Conservation (phyloP, 1,284 basidiomycete species). For the Ganoderma boninense region DNA sequence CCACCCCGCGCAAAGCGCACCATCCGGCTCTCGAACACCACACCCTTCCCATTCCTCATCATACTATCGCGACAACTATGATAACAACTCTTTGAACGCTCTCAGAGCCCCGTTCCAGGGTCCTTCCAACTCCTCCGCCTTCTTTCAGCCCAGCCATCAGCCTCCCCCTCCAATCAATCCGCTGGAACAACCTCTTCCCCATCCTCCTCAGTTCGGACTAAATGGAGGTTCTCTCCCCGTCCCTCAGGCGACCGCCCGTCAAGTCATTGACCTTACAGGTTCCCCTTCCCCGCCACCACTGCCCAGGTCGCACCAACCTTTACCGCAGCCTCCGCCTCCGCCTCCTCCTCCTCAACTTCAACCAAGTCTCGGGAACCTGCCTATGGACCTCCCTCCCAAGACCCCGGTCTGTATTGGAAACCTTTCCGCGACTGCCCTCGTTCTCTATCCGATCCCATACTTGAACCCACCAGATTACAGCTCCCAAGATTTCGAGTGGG, state of each 20-base stretch:
- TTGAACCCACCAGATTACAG: slow-evolving; percentile 58
- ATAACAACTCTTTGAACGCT: slow-evolving; percentile 28
- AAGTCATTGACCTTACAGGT: slow-evolving; percentile 79
- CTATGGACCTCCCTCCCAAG: slow-evolving; percentile 67
- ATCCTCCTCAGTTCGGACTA: not conserved
- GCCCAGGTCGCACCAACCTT: slow-evolving; percentile 29
- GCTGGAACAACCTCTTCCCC: slow-evolving; percentile 15
- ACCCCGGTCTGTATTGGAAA: slow-evolving; percentile 91
- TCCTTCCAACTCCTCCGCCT: slow-evolving; percentile 43
- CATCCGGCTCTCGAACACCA: slow-evolving; percentile 15
- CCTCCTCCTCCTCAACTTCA: slow-evolving; percentile 9
- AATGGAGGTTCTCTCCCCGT: slow-evolving; percentile 10
- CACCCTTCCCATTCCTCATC: slow-evolving; percentile 18
- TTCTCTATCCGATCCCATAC: slow-evolving; percentile 87
- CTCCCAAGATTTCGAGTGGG: slow-evolving; percentile 70
- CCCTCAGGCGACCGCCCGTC: slow-evolving; percentile 39
- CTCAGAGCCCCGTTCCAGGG: slow-evolving; percentile 36
- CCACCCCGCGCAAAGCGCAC: slow-evolving; percentile 13
- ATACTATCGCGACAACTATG: slow-evolving; percentile 21
- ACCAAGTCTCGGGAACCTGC: slow-evolving; percentile 32
- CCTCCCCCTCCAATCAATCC: slow-evolving; percentile 31
- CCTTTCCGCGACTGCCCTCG: slow-evolving; percentile 81
- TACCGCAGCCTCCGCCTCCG: slow-evolving; percentile 27
- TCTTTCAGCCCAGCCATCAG: slow-evolving; percentile 40
- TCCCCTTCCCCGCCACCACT: slow-evolving; percentile 76